These are phyloP conservation scores for Sarocladiaceae sp. DNA, from an alignment of 2,329 filamentous ascomycete genomes.

Conservation along the genomic window DNA sequence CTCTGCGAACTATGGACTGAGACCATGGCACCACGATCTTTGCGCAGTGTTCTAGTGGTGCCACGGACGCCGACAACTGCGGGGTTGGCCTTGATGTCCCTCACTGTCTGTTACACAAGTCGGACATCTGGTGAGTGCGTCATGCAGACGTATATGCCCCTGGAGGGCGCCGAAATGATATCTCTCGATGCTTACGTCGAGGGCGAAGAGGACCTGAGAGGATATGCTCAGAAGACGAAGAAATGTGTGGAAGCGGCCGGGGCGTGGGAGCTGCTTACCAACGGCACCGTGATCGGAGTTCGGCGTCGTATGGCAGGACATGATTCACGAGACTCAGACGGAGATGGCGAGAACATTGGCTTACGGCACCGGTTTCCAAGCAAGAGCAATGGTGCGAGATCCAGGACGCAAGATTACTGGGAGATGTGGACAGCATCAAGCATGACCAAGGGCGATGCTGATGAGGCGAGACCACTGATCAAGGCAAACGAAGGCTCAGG, in stretches of 20 bases:
- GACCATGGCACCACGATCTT: constrained; percentile 49
- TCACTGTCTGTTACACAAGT: constrained; percentile 60
- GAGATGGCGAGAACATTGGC: constrained; percentile 11
- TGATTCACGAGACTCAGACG: constrained; percentile 10
- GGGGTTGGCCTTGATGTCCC: constrained; percentile 45
- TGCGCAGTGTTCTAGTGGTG: constrained; percentile 37
- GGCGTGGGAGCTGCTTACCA: constrained; percentile 55
- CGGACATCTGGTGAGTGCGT: constrained; percentile 55
- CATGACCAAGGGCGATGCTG: constrained; percentile 34
- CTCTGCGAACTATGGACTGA: constrained; percentile 58
- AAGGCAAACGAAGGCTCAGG: constrained; percentile 34
- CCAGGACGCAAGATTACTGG: constrained; percentile 34
- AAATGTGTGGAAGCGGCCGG: constrained; percentile 57
- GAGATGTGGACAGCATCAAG: constrained; percentile 49
- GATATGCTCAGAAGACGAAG: constrained; percentile 42
- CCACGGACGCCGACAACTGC: not conserved
- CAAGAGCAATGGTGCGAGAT: constrained; percentile 12
- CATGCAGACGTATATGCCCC: constrained; percentile 55
- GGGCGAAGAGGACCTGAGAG: constrained; percentile 44
- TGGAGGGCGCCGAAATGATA: constrained; percentile 47
- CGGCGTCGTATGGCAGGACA: constrained; percentile 34
- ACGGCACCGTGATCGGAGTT: constrained; percentile 58
- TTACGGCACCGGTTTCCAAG: constrained; percentile 24
- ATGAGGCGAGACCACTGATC: constrained; percentile 40
- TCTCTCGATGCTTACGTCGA: constrained; percentile 27